Evolutionary conservation across 2,329 filamentous ascomycete genomes (phyloP).

Genomic region (Aspergillus sp.): DNA sequence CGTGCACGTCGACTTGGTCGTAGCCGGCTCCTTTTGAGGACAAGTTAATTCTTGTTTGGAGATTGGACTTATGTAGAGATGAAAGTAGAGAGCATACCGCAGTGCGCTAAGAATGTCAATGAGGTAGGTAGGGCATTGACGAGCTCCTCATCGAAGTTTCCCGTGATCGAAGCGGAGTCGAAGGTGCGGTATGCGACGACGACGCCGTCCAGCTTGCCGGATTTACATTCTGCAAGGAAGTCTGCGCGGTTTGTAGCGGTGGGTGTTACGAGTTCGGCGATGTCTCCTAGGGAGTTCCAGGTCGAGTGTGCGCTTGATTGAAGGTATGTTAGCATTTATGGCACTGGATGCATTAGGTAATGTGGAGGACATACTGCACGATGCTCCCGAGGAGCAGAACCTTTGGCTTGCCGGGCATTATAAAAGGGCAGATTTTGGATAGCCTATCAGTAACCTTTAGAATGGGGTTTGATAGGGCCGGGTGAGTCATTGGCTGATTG

Average conservation of each 20-base stretch:
- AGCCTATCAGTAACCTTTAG: background rate
- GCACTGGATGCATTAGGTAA: too few relatives aligned
- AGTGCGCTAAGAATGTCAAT: constrained; percentile 40
- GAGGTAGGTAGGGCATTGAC: constrained; percentile 50
- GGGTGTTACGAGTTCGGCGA: constrained; percentile 67
- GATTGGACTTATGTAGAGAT: background rate
- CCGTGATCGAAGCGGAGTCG: constrained; percentile 62
- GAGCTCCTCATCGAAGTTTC: constrained; percentile 70
- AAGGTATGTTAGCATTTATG: constrained; percentile 7
- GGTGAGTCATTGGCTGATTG: background rate
- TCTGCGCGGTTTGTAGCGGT: constrained; percentile 61
- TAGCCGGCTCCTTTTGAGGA: constrained; percentile 69
- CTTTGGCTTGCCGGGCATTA: constrained; percentile 50
- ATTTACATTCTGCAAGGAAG: constrained; percentile 68
- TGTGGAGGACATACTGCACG: constrained; percentile 55
- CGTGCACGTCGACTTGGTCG: constrained; percentile 74
- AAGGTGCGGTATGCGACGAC: constrained; percentile 71
- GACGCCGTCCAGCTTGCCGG: constrained; percentile 66
- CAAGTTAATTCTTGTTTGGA: background rate
- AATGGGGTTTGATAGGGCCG: too few relatives aligned
- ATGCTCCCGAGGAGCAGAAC: constrained; percentile 65
- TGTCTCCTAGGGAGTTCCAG: constrained; percentile 61
- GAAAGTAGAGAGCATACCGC: constrained; percentile 29
- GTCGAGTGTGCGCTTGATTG: constrained; percentile 56
- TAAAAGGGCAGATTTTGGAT: background rate